phyloP scores from a whole-genome alignment of 371 early-diverging fungal species.

The Mortierella sp. region DNA sequence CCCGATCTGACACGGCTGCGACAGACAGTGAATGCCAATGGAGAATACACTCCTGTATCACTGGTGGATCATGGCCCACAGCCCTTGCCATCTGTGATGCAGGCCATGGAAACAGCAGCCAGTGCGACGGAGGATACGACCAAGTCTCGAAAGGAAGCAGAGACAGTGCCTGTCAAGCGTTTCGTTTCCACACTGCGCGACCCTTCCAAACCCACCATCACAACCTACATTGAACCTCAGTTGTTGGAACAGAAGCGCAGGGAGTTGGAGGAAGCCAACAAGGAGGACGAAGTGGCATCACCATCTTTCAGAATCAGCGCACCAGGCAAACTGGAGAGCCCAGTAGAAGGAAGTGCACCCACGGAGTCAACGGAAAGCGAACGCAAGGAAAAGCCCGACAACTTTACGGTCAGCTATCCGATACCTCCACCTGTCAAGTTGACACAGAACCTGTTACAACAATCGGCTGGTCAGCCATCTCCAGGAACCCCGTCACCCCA shows the following conservation, averaged over 20 bases:
- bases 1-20: constrained; percentile 30
- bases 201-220: constrained; percentile 49
- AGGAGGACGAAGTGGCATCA: constrained; percentile 2
- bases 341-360: constrained; percentile 7
- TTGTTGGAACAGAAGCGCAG: constrained; percentile 42
- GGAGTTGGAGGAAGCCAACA: constrained; percentile 18
- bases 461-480: constrained; percentile 6
- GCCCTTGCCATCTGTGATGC: constrained; percentile 17
- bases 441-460: constrained; percentile 42
- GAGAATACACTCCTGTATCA: constrained; percentile 44
- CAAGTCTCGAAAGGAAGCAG: constrained; percentile 10
- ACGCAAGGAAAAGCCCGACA: constrained; percentile 25
- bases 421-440: constrained; percentile 52
- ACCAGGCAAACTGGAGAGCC: constrained; percentile 38
- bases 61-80: constrained; percentile 44
- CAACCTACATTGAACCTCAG: constrained; percentile 49
- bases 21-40: constrained; percentile 19
- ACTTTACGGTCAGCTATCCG: constrained; percentile 41
- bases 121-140: neutral
- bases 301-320: constrained; percentile 34
- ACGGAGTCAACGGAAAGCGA: constrained; percentile 24
- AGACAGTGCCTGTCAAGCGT: constrained; percentile 29
- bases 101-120: neutral
- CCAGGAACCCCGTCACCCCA: neutral
- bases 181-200: constrained; percentile 48